Evolutionary conservation across 495 filamentous ascomycete species (phyloP), one percentile per base, ranked within the genome.

Genomic region (Xylaria flabelliformis): DNA sequence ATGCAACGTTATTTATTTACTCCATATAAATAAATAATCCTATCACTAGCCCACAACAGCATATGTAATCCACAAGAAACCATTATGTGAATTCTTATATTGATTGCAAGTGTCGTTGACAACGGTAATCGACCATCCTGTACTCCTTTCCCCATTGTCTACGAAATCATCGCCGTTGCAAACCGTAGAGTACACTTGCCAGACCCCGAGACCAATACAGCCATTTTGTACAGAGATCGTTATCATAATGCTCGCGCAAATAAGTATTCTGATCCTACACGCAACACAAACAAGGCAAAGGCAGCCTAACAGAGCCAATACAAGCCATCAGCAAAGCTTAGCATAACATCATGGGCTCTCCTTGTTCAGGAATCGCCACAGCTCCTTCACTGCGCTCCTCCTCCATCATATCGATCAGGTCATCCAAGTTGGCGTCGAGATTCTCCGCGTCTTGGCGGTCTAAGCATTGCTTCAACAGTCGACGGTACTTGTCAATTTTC

Each of bases 381-480:
- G 51, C 62, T 6, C 73, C 77, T 29, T 76, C 76, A 39, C 75
- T 75, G 29, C 77, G 74, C 64, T 86, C 82, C 71, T 86, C 83
- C 75, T 86, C 82, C 85, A 86, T 86, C 82, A 86, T 83, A 67
- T 80, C 78, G 75, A 86, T 85, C 64, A 86, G 76, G 55, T 82
- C 83, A 39, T 85, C 84, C 29, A 86, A 72, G 48, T 85, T 85
- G 26, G 80, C 71, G 56, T 85, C 85, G 46, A 86, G 76, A 63
- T 79, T 82, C 67, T 85, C 82, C 4, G 84, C 82, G 64, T 84
- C 83, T 71, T 85, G 80, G 41, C 77, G 81, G 55, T 83, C 83
- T 21, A 86, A 75, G 70, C 85, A 86, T 46, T 77, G 77, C 67
- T 79, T 82, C 17, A 85, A 77, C 12, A 86, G 76, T 55, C 80